phyloP scores from a whole-genome alignment of 495 filamentous ascomycete species.

The Daldinia decipiens region DNA sequence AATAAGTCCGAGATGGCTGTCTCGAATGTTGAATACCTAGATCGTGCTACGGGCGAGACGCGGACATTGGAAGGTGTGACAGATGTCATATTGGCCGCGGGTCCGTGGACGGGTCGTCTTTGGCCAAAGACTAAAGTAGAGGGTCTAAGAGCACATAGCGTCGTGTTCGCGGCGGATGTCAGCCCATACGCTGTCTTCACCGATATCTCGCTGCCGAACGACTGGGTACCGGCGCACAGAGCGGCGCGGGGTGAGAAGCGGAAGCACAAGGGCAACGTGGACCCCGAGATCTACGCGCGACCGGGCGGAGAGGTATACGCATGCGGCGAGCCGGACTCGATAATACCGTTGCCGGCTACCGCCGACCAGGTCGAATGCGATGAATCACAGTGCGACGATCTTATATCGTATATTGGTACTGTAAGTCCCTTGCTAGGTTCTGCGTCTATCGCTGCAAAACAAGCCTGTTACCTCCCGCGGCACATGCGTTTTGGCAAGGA shows the following conservation, averaged over 20 bases:
- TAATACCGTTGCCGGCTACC: slow-evolving; percentile 77
- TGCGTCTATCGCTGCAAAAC: slow-evolving; percentile 80
- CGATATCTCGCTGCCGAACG: slow-evolving; percentile 78
- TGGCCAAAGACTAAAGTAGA: slow-evolving; percentile 81
- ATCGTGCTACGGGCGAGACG: slow-evolving; percentile 66
- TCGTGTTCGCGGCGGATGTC: slow-evolving; percentile 83
- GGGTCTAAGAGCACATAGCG: slow-evolving; percentile 86
- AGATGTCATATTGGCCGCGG: slow-evolving; percentile 84
- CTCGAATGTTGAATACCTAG: slow-evolving; percentile 76
- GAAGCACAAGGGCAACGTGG: slow-evolving; percentile 69
- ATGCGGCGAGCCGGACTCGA: slow-evolving; percentile 86
- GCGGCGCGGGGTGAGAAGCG: slow-evolving; percentile 60
- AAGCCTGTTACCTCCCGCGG: slow-evolving; percentile 95
- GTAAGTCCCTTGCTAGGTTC: slow-evolving; percentile 80
- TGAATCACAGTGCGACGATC: slow-evolving; percentile 81
- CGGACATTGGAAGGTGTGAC: slow-evolving; percentile 74
- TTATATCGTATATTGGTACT: slow-evolving; percentile 80
- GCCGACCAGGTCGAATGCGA: slow-evolving; percentile 84
- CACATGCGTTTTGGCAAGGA: slow-evolving; percentile 66
- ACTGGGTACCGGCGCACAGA: slow-evolving; percentile 60
- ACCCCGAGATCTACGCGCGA: slow-evolving; percentile 93
- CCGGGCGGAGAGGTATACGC: slow-evolving; percentile 91
- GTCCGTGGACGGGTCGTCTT: slow-evolving; percentile 85
- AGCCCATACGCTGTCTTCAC: slow-evolving; percentile 93
- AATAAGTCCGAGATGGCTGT: slow-evolving; percentile 65